Conservation (phyloP, 2,329 filamentous ascomycete genomes). For the Fonsecaea multimorphosa region DNA sequence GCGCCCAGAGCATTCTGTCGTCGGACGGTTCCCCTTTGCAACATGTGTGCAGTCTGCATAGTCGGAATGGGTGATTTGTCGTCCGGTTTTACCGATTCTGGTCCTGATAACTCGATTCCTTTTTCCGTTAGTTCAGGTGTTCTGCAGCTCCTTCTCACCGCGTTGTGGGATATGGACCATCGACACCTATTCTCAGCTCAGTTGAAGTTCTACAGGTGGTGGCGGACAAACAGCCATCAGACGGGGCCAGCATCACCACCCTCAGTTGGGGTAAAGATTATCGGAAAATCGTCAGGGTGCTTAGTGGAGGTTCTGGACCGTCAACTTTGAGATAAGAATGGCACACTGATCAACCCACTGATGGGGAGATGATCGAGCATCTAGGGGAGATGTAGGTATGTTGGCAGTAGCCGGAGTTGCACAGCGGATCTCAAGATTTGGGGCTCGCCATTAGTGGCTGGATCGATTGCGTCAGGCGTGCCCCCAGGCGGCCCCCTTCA, state of each 20-base stretch:
- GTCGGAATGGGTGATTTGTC: background rate
- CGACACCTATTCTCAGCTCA: background rate
- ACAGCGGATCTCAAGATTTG: background rate
- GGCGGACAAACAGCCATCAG: background rate
- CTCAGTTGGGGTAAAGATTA: background rate
- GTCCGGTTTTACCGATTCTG: background rate
- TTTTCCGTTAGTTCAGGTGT: background rate
- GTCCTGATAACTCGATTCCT: background rate
- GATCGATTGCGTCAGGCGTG: slow-evolving; percentile 18
- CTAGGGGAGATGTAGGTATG: background rate
- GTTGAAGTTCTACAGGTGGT: background rate
- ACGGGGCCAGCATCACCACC: background rate
- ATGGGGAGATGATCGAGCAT: background rate
- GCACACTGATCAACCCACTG: background rate
- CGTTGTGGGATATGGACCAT: background rate
- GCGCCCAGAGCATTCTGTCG: background rate
- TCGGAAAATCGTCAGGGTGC: background rate
- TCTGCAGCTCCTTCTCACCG: background rate
- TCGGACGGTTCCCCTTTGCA: background rate
- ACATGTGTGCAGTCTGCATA: background rate
- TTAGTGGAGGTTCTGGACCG: slow-evolving; percentile 8
- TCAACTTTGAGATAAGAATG: background rate
- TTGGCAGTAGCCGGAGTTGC: slow-evolving; percentile 5
- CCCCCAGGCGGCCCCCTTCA: background rate
- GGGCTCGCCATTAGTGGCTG: slow-evolving; percentile 4